phyloP scores from a whole-genome alignment of 441 rosid species.

The Populus tomentosa region DNA sequence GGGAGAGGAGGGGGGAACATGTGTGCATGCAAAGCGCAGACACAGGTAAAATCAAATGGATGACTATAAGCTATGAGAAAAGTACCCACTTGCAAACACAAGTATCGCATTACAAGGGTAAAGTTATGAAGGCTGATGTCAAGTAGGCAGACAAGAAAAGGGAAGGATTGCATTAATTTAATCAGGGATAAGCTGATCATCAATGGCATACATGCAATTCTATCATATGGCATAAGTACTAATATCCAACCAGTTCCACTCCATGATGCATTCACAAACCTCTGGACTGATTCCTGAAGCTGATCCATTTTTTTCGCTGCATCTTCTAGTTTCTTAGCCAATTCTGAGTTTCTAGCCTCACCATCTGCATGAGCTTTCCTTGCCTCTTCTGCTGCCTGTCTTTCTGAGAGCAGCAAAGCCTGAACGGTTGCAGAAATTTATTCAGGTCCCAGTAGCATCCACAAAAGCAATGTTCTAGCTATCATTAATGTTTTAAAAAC shows the following conservation, averaged over 20 bases:
- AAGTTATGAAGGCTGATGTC: neutral
- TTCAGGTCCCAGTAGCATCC: slow-evolving; percentile 12
- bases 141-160: neutral
- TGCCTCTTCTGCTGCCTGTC: slow-evolving; percentile 60
- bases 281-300: slow-evolving; percentile 96
- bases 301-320: slow-evolving; percentile 74
- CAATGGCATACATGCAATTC: neutral
- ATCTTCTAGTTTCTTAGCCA: slow-evolving; percentile 75
- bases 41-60: neutral
- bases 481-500: neutral
- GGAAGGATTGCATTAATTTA: slow-evolving; percentile 3
- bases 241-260: slow-evolving; percentile 8
- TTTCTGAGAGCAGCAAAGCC: slow-evolving; percentile 73
- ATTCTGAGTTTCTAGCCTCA: slow-evolving; percentile 68
- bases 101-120: neutral
- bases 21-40: neutral
- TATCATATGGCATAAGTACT: neutral
- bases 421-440: slow-evolving; percentile 30
- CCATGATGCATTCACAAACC: slow-evolving; percentile 45
- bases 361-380: slow-evolving; percentile 54
- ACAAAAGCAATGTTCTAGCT: neutral
- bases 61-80: neutral
- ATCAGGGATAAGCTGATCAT: neutral
- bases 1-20: neutral
- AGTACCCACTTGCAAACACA: neutral